Evolutionary conservation across 2,329 filamentous ascomycete species (phyloP).

Genomic region (Microsporum canis): DNA sequence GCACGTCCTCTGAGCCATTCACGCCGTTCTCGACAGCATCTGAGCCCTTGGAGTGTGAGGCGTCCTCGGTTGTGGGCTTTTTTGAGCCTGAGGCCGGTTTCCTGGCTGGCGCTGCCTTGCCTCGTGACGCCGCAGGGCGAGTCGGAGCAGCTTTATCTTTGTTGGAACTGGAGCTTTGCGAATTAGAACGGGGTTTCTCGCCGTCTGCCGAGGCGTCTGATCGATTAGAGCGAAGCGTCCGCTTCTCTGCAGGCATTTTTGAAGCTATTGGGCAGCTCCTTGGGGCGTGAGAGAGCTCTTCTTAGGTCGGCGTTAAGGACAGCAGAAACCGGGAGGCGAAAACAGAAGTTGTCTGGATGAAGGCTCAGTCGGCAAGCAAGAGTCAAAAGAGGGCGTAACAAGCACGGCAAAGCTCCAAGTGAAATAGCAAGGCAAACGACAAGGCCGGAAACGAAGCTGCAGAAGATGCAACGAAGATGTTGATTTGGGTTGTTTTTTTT

Average conservation of each 20-base stretch:
- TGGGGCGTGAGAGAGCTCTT: neutral
- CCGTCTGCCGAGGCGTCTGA: slow-evolving; percentile 31
- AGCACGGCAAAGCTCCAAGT: neutral
- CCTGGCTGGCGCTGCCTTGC: slow-evolving; percentile 7
- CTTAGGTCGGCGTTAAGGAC: neutral
- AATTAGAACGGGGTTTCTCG: slow-evolving; percentile 35
- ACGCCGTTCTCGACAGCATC: slow-evolving; percentile 58
- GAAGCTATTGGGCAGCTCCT: slow-evolving; percentile 16
- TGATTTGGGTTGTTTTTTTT: neutral
- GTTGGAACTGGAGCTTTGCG: slow-evolving; percentile 32
- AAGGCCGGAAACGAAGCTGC: neutral
- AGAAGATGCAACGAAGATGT: neutral
- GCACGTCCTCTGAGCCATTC: slow-evolving; percentile 54
- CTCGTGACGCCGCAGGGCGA: slow-evolving; percentile 19
- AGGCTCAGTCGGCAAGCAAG: neutral
- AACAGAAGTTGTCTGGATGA: neutral
- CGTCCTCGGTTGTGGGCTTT: slow-evolving; percentile 58
- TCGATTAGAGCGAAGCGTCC: slow-evolving; percentile 38
- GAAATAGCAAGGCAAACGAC: neutral
- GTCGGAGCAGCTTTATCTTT: slow-evolving; percentile 37
- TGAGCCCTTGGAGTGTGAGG: slow-evolving; percentile 55
- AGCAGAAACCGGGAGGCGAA: neutral
- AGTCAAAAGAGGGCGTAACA: neutral
- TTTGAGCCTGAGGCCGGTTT: slow-evolving; percentile 23
- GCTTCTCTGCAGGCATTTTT: slow-evolving; percentile 38